Conservation (phyloP, 2,329 filamentous ascomycete genomes). For the Apiospora saccharicola region DNA sequence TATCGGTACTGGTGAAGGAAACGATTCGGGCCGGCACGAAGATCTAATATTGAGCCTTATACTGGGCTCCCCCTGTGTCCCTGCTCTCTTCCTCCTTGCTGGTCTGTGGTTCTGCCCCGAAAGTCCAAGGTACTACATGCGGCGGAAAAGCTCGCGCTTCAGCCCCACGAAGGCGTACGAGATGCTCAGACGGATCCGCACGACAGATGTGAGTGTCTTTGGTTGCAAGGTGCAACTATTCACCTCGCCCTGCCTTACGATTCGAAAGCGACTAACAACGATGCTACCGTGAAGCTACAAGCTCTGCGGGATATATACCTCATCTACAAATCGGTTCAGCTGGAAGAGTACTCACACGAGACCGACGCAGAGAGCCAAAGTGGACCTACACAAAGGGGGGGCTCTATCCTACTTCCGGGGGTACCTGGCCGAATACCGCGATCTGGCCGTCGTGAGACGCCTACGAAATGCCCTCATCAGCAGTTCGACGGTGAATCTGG, state of each 20-base stretch:
- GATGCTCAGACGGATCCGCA: slow-evolving; percentile 45
- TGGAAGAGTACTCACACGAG: slow-evolving; percentile 26
- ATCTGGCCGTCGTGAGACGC: slow-evolving; percentile 34
- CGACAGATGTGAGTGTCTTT: slow-evolving; percentile 39
- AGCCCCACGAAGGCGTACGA: slow-evolving; percentile 41
- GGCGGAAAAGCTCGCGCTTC: slow-evolving; percentile 42
- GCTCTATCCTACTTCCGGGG: slow-evolving; percentile 29
- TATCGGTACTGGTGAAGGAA: slow-evolving; percentile 30
- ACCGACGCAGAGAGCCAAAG: slow-evolving; percentile 25
- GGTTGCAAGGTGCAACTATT: not conserved
- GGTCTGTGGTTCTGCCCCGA: slow-evolving; percentile 45
- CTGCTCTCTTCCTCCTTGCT: slow-evolving; percentile 39
- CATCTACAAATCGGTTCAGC: slow-evolving; percentile 39
- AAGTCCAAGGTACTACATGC: slow-evolving; percentile 46
- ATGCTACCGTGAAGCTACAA: slow-evolving; percentile 10
- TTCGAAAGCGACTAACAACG: not conserved
- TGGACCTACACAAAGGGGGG: slow-evolving; percentile 28
- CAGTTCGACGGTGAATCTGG: slow-evolving; percentile 41
- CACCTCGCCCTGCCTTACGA: not conserved
- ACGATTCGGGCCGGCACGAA: slow-evolving; percentile 31
- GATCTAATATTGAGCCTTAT: slow-evolving; percentile 40
- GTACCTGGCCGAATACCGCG: slow-evolving; percentile 26
- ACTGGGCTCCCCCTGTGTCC: slow-evolving; percentile 43
- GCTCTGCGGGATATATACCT: slow-evolving; percentile 42
- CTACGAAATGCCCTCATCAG: slow-evolving; percentile 43